Percentiles rank a stretch among this genome's conserved stretches.
Conservation (phyloP, 2,329 filamentous ascomycete species). For the Pseudocercospora macadamiae region DNA sequence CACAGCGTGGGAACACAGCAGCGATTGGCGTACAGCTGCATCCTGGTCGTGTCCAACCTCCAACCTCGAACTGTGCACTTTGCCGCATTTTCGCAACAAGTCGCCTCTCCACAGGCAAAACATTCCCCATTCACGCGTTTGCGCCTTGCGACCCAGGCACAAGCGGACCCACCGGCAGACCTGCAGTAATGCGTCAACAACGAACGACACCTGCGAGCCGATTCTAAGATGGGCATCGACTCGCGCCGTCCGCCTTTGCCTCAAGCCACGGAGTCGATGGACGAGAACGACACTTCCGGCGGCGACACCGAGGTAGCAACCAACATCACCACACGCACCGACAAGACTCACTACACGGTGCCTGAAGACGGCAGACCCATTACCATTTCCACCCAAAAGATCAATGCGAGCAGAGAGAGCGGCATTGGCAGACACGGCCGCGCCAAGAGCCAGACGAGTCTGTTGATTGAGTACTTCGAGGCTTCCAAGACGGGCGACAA, state of each 20-base stretch:
- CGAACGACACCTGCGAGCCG: constrained; percentile 11
- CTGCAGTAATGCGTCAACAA: constrained; percentile 9
- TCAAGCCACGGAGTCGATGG: constrained; percentile 74
- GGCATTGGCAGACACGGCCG: constrained; percentile 55
- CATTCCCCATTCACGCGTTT: not conserved
- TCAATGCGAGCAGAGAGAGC: constrained; percentile 46
- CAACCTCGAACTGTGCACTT: not conserved
- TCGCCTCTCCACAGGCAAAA: constrained; percentile 1
- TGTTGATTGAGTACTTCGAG: constrained; percentile 95
- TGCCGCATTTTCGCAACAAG: not conserved
- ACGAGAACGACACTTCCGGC: constrained; percentile 48
- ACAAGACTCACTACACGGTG: constrained; percentile 75
- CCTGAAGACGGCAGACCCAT: constrained; percentile 88
- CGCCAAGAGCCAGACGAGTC: constrained; percentile 77
- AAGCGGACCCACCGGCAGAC: not conserved
- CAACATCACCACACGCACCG: constrained; percentile 69
- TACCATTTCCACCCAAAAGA: constrained; percentile 81
- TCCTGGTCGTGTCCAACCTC: constrained; percentile 1
- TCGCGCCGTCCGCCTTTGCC: constrained; percentile 62
- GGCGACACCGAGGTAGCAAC: constrained; percentile 60
- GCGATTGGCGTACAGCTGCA: constrained; percentile 6
- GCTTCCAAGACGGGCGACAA: constrained; percentile 67
- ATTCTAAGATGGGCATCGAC: constrained; percentile 25
- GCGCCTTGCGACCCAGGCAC: constrained; percentile 4
- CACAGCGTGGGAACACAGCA: not conserved